Evolutionary conservation across 352 stramenopile genomes (phyloP).

Genomic region (Globisporangium yorkense): DNA sequence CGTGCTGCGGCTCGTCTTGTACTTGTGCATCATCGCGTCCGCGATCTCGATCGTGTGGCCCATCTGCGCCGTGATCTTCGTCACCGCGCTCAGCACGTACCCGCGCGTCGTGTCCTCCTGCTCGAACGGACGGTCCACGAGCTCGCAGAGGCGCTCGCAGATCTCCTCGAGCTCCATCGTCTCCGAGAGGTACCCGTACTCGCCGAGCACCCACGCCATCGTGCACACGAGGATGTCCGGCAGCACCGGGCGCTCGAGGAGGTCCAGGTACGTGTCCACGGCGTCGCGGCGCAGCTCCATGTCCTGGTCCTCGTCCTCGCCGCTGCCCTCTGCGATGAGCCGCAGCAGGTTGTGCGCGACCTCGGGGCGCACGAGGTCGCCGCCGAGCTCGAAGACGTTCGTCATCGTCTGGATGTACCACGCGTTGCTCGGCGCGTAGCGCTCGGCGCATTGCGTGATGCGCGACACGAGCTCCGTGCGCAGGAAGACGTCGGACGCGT

Average conservation of each 20-base stretch:
- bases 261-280: conserved; percentile 95
- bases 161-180: conserved; percentile 92
- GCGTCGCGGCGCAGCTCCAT: conserved; percentile 95
- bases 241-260: conserved; percentile 94
- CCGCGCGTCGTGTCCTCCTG: conserved; percentile 91
- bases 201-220: conserved; percentile 98
- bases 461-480: conserved; percentile 95
- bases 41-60: conserved; percentile 85
- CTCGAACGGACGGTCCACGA: conserved; percentile 85
- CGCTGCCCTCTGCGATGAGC: conserved; percentile 96
- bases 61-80: conserved; percentile 98
- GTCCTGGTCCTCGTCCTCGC: conserved; percentile 95
- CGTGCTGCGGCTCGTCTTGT: conserved; percentile 92
- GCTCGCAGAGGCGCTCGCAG: conserved; percentile 91
- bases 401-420: conserved; percentile 99
- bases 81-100: conserved; percentile 95
- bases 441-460: conserved; percentile 97
- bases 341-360: conserved; percentile 98
- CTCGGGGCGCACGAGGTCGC: conserved; percentile 96
- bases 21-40: conserved; percentile 96
- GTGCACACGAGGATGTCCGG: conserved; percentile 96
- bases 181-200: conserved; percentile 98
- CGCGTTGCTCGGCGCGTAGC: conserved; percentile 95
- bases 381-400: conserved; percentile 93
- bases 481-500: conserved; percentile 97